phyloP scores from a whole-genome alignment of 2,329 filamentous ascomycete species.

The Fusarium lateritium region DNA sequence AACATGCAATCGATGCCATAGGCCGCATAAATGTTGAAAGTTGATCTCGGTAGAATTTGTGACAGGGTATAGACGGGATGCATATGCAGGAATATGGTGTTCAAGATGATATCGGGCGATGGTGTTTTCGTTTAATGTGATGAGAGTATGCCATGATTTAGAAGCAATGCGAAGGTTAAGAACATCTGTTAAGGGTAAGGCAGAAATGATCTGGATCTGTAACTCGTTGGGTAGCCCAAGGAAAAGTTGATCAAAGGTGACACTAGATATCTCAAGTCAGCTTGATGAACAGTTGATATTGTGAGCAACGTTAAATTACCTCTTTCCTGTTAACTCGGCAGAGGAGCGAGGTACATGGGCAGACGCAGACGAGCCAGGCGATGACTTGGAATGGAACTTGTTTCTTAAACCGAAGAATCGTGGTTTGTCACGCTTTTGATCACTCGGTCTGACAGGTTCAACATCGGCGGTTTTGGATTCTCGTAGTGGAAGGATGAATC shows the following conservation, averaged over 20 bases:
- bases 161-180: constrained; percentile 72
- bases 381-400: constrained; percentile 56
- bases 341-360: constrained; percentile 41
- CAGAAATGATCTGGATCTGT: constrained; percentile 73
- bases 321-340: constrained; percentile 52
- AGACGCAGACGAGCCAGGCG: constrained; percentile 37
- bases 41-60: constrained; percentile 64
- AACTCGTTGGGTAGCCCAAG: constrained; percentile 72
- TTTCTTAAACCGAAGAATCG: constrained; percentile 60
- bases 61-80: constrained; percentile 70
- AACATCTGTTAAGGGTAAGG: constrained; percentile 72
- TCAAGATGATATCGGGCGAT: constrained; percentile 74
- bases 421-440: constrained; percentile 60
- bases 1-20: constrained; percentile 77
- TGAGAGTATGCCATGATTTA: constrained; percentile 70
- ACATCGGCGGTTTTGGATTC: constrained; percentile 55
- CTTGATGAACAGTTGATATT: not conserved
- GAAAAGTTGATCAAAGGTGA: constrained; percentile 70
- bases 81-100: constrained; percentile 72
- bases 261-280: constrained; percentile 27
- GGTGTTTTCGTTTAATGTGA: constrained; percentile 72
- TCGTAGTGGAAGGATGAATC: constrained; percentile 66
- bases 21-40: constrained; percentile 73
- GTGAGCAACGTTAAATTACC: constrained; percentile 45
- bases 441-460: constrained; percentile 50